phyloP scores from a whole-genome alignment of 805 yeast genomes.

The Yamadazyma tumulicola region DNA sequence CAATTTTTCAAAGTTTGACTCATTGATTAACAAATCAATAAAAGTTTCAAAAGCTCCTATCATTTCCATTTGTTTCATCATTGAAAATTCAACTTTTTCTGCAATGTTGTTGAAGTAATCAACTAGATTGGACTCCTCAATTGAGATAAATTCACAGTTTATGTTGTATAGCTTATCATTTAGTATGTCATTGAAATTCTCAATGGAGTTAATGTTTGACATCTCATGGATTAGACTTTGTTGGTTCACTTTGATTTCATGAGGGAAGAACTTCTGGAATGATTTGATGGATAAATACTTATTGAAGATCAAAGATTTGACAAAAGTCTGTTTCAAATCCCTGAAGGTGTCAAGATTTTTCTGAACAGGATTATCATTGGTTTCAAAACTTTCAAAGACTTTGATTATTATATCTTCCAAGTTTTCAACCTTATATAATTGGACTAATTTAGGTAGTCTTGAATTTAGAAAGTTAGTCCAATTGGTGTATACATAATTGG shows the following conservation, averaged over 20 bases:
- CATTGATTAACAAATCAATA: constrained; percentile 21
- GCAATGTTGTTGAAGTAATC: constrained; percentile 24
- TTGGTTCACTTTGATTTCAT: constrained; percentile 22
- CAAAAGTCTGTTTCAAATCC: constrained; percentile 21
- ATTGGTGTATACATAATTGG: constrained; percentile 25
- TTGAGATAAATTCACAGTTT: constrained; percentile 37
- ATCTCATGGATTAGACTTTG: constrained; percentile 25
- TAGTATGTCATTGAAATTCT: constrained; percentile 22
- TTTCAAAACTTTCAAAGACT: constrained; percentile 10
- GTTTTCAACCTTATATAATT: constrained; percentile 15
- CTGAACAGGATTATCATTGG: background rate
- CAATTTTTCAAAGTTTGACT: constrained; percentile 29
- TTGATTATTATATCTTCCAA: constrained; percentile 13
- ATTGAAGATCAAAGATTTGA: constrained; percentile 29
- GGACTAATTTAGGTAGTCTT: constrained; percentile 23
- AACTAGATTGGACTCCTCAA: constrained; percentile 36
- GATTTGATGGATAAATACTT: constrained; percentile 22
- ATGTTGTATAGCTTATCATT: constrained; percentile 29
- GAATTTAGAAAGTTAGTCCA: constrained; percentile 35
- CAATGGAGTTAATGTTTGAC: constrained; percentile 19
- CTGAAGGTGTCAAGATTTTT: background rate
- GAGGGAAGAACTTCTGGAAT: constrained; percentile 25
- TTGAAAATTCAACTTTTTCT: constrained; percentile 19
- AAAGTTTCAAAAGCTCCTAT: constrained; percentile 15
- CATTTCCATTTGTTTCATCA: constrained; percentile 24